Evolutionary conservation across 2,329 filamentous ascomycete species (phyloP), one percentile per base, ranked within the genome.

Genomic region (Pestalotiopsis sp.): DNA sequence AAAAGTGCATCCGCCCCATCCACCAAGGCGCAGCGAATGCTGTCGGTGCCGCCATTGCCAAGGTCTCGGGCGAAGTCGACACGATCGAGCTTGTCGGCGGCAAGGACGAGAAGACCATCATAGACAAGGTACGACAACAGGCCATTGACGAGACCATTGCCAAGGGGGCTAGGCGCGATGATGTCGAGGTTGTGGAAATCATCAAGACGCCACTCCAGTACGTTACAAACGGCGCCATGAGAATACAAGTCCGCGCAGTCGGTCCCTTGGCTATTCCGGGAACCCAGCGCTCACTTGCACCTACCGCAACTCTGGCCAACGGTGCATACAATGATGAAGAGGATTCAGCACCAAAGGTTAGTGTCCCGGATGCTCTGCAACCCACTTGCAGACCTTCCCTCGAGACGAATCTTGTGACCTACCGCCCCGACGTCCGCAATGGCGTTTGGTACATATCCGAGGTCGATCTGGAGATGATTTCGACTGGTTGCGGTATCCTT

Each of bases 401-500:
- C 27, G 17, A 65, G 12, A 25, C 57, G 1, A 17, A 65, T 49
- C 41, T 65, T 20, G 49, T 36, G 4, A 17, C 17, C 4, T 65
- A 65, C 23, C 27, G 41, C 2, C 64, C 64, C 3, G 64, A 65
- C 7, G 64, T 65, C 27, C 41, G 27, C 23, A 36, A 57, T 27
- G 64, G 64, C 6, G 14, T 65, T 20, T 65, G 64, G 49, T 65
- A 65, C 23, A 23, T 65, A 25, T 65, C 64, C 11, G 64, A 65
- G 13, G 64, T 38, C 3, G 64, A 65, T 31, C 14, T 65, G 31
- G 64, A 65, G 25, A 55, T 65, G 45, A 65, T 65, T 12, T 23
- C 64, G 12, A 65, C 49, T 2, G 64, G 64, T 2, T 36, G 45
- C 23, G 64, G 64, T 6, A 65, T 65, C 6, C 64, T 65, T 27